Conservation (phyloP, 306 rosid genomes). For the Carpinus fangiana region DNA sequence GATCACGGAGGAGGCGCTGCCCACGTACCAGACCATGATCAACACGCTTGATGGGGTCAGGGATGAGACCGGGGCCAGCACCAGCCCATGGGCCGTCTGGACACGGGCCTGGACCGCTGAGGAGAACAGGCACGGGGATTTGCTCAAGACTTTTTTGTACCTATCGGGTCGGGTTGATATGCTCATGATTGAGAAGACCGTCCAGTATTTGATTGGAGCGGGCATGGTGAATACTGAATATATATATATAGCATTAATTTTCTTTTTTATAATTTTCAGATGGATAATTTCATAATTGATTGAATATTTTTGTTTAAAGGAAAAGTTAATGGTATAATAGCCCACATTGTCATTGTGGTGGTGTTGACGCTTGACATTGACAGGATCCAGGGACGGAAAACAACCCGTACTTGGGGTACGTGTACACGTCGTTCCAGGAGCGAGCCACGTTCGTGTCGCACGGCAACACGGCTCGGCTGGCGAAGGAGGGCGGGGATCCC, state of each 20-base stretch:
- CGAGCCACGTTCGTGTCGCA: slow-evolving; percentile 70
- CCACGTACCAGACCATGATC: slow-evolving; percentile 74
- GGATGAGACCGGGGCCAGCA: slow-evolving; percentile 62
- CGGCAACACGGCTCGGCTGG: slow-evolving; percentile 75
- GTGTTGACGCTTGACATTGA: no score
- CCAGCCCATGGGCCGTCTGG: slow-evolving; percentile 79
- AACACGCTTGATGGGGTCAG: slow-evolving; percentile 65
- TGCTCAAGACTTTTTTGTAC: slow-evolving; percentile 64
- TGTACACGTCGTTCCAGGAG: slow-evolving; percentile 72
- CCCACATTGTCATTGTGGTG: no score
- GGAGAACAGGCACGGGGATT: slow-evolving; percentile 82
- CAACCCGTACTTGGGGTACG: slow-evolving; percentile 77
- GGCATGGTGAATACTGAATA: slow-evolving; percentile 58
- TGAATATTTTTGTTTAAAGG: no score
- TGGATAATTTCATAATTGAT: no score
- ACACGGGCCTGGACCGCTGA: slow-evolving; percentile 78
- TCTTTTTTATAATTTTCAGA: no score
- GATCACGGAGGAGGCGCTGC: slow-evolving; percentile 85
- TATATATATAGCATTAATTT: no score
- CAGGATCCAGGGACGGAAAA: slow-evolving; percentile 68
- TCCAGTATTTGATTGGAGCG: slow-evolving; percentile 63
- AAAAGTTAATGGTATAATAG: no score
- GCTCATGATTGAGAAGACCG: slow-evolving; percentile 66
- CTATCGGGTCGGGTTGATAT: slow-evolving; percentile 85
- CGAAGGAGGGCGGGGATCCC: slow-evolving; percentile 50